Evolutionary conservation across 2,329 filamentous ascomycete genomes (phyloP).

Genomic region (Aspergillus ruber): DNA sequence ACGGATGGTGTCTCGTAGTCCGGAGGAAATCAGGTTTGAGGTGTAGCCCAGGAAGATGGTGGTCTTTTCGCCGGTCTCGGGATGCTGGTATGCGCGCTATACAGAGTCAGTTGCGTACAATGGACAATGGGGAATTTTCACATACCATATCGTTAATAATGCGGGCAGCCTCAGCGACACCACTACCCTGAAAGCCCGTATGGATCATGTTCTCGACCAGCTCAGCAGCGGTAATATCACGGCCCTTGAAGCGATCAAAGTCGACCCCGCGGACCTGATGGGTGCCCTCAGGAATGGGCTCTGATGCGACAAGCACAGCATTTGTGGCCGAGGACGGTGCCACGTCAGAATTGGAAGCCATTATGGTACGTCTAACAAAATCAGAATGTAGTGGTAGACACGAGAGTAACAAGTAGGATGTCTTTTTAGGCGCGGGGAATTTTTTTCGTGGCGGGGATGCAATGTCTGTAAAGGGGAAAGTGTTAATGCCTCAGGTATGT

Average conservation of each 20-base stretch:
- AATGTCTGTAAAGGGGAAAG: neutral
- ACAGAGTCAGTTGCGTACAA: constrained; percentile 10
- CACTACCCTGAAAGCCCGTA: constrained; percentile 80
- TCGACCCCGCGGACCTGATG: constrained; percentile 83
- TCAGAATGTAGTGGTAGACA: neutral
- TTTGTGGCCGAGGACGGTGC: constrained; percentile 60
- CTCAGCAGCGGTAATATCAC: constrained; percentile 76
- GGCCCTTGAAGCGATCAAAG: constrained; percentile 69
- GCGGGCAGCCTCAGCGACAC: constrained; percentile 76
- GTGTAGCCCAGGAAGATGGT: constrained; percentile 98
- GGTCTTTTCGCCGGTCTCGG: constrained; percentile 69
- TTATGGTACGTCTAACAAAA: neutral
- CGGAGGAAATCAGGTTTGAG: constrained; percentile 94
- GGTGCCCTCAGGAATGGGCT: constrained; percentile 71
- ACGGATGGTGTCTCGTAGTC: constrained; percentile 81
- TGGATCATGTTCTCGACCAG: constrained; percentile 72
- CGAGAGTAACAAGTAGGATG: neutral
- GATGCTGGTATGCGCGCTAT: constrained; percentile 72
- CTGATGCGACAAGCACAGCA: constrained; percentile 79
- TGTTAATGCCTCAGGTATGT: neutral
- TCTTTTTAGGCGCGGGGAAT: constrained; percentile 1
- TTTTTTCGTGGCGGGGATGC: constrained; percentile 11
- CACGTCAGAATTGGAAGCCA: constrained; percentile 7
- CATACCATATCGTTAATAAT: constrained; percentile 94
- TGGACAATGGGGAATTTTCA: neutral